Conservation (phyloP, 2,329 filamentous ascomycete species). For the Neocucurbitaria cava region DNA sequence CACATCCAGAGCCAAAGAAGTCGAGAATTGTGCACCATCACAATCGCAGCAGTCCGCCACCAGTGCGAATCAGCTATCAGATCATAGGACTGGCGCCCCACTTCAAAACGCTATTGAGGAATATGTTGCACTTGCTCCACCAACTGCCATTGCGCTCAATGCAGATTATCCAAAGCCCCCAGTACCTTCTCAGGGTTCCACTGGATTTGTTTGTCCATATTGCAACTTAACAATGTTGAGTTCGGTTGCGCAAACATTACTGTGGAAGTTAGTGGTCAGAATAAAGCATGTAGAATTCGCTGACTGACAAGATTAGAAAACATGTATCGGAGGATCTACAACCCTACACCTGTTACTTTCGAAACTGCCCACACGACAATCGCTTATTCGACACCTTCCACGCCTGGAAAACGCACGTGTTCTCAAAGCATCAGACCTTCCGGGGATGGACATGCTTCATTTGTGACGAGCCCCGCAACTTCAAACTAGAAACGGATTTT, state of each 20-base stretch:
- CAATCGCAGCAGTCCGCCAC: too few species aligned
- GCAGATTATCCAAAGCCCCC: not conserved
- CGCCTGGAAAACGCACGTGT: not conserved
- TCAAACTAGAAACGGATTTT: not conserved
- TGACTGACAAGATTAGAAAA: not conserved
- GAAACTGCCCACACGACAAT: not conserved
- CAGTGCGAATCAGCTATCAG: not conserved
- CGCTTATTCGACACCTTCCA: not conserved
- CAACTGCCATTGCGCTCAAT: not conserved
- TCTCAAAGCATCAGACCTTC: not conserved
- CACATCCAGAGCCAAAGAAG: too few species aligned
- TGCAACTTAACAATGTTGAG: not conserved
- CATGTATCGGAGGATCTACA: not conserved
- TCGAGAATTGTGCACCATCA: too few species aligned
- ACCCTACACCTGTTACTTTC: not conserved
- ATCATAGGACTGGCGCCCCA: not conserved
- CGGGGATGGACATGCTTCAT: not conserved
- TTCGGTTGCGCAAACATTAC: not conserved
- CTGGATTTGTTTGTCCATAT: not conserved
- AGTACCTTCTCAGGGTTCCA: not conserved
- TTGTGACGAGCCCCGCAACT: not conserved
- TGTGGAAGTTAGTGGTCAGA: not conserved
- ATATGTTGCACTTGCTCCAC: not conserved
- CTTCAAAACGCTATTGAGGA: not conserved
- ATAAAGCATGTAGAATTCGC: not conserved